Base-by-base conservation (phyloP, 1,284 basidiomycete species). In the Stereum hirsutum region DNA sequence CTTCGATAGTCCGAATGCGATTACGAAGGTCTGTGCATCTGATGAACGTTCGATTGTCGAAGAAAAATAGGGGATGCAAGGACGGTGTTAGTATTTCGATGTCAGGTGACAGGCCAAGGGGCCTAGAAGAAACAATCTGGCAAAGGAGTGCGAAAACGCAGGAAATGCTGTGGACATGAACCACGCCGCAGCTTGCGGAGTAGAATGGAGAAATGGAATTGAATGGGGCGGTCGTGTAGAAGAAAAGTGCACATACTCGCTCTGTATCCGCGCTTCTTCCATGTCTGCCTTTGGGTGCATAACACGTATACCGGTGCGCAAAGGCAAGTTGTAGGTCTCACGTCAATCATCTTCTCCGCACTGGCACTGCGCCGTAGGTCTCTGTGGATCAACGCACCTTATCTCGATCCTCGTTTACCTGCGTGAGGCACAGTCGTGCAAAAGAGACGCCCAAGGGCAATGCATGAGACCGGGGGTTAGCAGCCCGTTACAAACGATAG, bases 321-420 rank as follows among this genome's bases (percentile, higher is more conserved):
- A n/a, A n/a, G n/a, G n/a, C n/a, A n/a, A n/a, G n/a, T n/a, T n/a
- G n/a, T n/a, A n/a, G n/a, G n/a, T n/a, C n/a, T n/a, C n/a, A n/a
- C n/a, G n/a, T n/a, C n/a, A n/a, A n/a, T n/a, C n/a, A n/a, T n/a
- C n/a, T n/a, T n/a, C n/a, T n/a, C n/a, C n/a, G n/a, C n/a, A n/a
- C n/a, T n/a, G n/a, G n/a, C n/a, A n/a, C n/a, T n/a, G n/a, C n/a
- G n/a, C n/a, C n/a, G n/a, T n/a, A n/a, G n/a, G n/a, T n/a, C n/a
- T 31, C 39, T 28, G 14, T 26, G 28, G 30, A n/a, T 17, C 26
- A 21, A 41, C 60, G 48, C 52, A 74, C 83, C 69, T 82, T 81
- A 63, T 87, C 84, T 19, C 83, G 72, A 57, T 88, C 82, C 57
- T 83, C 81, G 54, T 87, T 87, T 24, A 88, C 72, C 81, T 86